Evolutionary conservation across 1,284 basidiomycete genomes (phyloP).

Genomic region (Ustilago shanxiensis): DNA sequence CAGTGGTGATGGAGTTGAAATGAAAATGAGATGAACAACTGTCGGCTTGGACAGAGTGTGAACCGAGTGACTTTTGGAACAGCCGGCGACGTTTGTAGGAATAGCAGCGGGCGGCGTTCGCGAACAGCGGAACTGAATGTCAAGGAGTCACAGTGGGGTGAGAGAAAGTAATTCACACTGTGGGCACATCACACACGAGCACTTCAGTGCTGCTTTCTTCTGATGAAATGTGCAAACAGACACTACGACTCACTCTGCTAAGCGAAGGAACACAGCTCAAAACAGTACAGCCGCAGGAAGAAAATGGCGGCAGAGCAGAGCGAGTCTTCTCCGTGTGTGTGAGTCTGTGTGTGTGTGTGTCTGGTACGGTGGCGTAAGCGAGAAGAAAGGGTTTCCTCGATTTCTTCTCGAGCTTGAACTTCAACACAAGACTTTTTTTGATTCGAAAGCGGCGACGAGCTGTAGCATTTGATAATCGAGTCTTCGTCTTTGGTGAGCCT

Average conservation of each 20-base stretch:
- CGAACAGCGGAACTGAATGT: background rate
- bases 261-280: background rate
- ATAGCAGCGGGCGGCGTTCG: background rate
- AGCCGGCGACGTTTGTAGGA: background rate
- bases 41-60: background rate
- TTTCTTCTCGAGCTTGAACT: constrained; percentile 15
- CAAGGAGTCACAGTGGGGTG: background rate
- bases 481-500: constrained; percentile 1
- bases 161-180: no score
- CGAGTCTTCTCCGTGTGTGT: background rate
- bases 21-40: no score
- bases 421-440: background rate
- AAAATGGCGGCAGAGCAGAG: background rate
- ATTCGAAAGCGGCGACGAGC: constrained; percentile 4
- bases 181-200: no score
- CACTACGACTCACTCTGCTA: no score
- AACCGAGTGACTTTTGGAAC: background rate
- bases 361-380: constrained; percentile 28
- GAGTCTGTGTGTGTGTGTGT: no score
- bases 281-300: background rate
- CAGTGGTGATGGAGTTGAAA: background rate
- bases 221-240: no score
- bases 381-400: background rate
- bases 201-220: no score
- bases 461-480: constrained; percentile 35